phyloP scores from a whole-genome alignment of 495 filamentous ascomycete species.

The Penicillium diatomitis region DNA sequence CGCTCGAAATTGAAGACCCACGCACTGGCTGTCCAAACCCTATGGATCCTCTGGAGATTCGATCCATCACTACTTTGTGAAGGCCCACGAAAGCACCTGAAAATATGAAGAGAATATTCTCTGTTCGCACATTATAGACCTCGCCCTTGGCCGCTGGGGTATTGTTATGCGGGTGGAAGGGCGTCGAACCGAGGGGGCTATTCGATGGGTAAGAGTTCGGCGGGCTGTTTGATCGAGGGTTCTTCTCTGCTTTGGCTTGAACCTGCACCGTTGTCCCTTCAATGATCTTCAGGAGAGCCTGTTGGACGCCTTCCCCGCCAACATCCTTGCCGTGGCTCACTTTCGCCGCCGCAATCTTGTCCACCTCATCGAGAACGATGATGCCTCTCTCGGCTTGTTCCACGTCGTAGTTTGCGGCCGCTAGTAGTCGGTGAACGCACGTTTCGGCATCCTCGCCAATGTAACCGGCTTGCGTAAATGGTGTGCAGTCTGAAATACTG shows the following conservation, averaged over 20 bases:
- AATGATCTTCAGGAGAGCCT: slow-evolving; percentile 89
- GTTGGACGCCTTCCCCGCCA: slow-evolving; percentile 88
- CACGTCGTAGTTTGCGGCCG: slow-evolving; percentile 84
- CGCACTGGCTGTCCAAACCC: slow-evolving; percentile 85
- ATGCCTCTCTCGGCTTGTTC: slow-evolving; percentile 83
- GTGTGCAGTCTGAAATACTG: slow-evolving; percentile 94
- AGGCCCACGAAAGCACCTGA: slow-evolving; percentile 92
- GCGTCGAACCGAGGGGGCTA: slow-evolving; percentile 37
- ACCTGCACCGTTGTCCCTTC: slow-evolving; percentile 87
- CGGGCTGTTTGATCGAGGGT: slow-evolving; percentile 37
- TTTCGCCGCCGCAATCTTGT: slow-evolving; percentile 80
- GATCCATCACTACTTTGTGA: slow-evolving; percentile 77
- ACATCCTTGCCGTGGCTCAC: slow-evolving; percentile 71
- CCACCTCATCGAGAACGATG: slow-evolving; percentile 90
- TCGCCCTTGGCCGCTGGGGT: slow-evolving; percentile 59
- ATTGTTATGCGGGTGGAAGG: slow-evolving; percentile 30
- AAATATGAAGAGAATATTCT: slow-evolving; percentile 94
- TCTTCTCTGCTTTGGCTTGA: slow-evolving; percentile 72
- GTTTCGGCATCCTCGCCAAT: slow-evolving; percentile 94
- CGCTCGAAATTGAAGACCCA: slow-evolving; percentile 21
- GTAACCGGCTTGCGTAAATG: slow-evolving; percentile 94
- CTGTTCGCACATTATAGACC: slow-evolving; percentile 82
- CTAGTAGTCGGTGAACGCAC: slow-evolving; percentile 80
- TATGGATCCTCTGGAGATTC: slow-evolving; percentile 79
- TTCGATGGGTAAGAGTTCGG: slow-evolving; percentile 39